These are phyloP conservation scores for Plantago coronopus DNA, from an alignment of 305 asterid genomes.

Conservation along the genomic window DNA sequence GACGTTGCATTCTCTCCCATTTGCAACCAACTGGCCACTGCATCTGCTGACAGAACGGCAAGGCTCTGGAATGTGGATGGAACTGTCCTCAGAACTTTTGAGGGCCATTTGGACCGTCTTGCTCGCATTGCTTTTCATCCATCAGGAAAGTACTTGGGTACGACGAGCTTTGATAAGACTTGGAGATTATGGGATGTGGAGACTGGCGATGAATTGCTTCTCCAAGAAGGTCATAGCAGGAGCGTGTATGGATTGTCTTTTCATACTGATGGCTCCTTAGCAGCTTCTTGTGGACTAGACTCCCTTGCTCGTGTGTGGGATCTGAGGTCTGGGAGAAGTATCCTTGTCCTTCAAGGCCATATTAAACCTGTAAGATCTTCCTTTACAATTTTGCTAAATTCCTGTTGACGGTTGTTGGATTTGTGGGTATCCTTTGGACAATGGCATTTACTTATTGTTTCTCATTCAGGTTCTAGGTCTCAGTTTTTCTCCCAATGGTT, in stretches of 20 bases:
- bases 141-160: slow-evolving; percentile 83
- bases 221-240: slow-evolving; percentile 98
- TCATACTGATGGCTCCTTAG: slow-evolving; percentile 90
- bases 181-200: slow-evolving; percentile 98
- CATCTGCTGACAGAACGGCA: slow-evolving; percentile 92
- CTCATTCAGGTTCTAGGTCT: slow-evolving; percentile 62
- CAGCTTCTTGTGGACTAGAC: slow-evolving; percentile 90
- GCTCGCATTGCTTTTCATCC: slow-evolving; percentile 91
- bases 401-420: not conserved
- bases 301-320: slow-evolving; percentile 97
- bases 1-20: slow-evolving; percentile 81
- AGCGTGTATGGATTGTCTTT: slow-evolving; percentile 84
- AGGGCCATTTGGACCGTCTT: slow-evolving; percentile 90
- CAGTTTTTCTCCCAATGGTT: slow-evolving; percentile 87
- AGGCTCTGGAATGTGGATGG: slow-evolving; percentile 74
- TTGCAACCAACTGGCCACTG: slow-evolving; percentile 68
- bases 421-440: slow-evolving; percentile 2
- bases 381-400: slow-evolving; percentile 11
- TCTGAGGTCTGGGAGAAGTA: slow-evolving; percentile 83
- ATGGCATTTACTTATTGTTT: not conserved
- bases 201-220: slow-evolving; percentile 88
- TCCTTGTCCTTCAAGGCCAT: slow-evolving; percentile 88
- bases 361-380: slow-evolving; percentile 69
- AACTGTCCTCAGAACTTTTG: slow-evolving; percentile 50
- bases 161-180: slow-evolving; percentile 87